A percentile compares a stretch with the other conserved stretches of the same genome.
Evolutionary conservation across 257 asterid genomes (phyloP).

Genomic region (Nicotiana noctiflora): DNA sequence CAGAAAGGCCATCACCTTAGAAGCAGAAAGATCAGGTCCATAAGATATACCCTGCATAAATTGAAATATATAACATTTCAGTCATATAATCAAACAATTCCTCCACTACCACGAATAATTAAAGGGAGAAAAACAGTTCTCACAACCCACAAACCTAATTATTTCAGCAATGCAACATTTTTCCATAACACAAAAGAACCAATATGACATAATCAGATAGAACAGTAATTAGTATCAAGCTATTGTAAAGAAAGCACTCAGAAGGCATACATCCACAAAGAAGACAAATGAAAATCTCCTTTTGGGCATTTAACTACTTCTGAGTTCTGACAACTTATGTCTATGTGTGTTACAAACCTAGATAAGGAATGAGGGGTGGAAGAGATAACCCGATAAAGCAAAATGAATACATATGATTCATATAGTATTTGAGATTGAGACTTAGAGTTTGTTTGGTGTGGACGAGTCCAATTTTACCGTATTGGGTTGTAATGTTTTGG

Average conservation of each 20-base stretch:
- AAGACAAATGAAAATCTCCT: not conserved
- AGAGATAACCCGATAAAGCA: not conserved
- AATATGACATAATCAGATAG: not conserved
- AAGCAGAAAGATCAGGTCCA: slow-evolving; percentile 43
- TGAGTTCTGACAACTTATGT: not conserved
- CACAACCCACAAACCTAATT: not conserved
- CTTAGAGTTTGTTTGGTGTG: not conserved
- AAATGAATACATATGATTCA: not conserved
- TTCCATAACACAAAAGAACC: not conserved
- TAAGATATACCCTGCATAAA: slow-evolving; percentile 62
- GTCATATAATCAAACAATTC: not conserved
- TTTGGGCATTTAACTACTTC: not conserved
- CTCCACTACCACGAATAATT: not conserved
- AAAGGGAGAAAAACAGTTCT: not conserved
- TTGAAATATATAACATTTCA: slow-evolving; percentile 15
- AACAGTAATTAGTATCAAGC: not conserved
- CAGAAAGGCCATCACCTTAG: slow-evolving; percentile 39
- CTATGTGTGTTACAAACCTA: not conserved
- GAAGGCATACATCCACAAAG: not conserved
- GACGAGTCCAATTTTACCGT: too few relatives aligned
- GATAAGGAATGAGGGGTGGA: too few relatives aligned
- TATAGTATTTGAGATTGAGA: not conserved
- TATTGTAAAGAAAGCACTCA: not conserved
- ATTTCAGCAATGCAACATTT: not conserved
- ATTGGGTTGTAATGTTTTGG: too few relatives aligned